These are phyloP conservation scores for Talaromyces nanjingensis DNA, from an alignment of 495 filamentous ascomycete genomes.

Conservation along the genomic window DNA sequence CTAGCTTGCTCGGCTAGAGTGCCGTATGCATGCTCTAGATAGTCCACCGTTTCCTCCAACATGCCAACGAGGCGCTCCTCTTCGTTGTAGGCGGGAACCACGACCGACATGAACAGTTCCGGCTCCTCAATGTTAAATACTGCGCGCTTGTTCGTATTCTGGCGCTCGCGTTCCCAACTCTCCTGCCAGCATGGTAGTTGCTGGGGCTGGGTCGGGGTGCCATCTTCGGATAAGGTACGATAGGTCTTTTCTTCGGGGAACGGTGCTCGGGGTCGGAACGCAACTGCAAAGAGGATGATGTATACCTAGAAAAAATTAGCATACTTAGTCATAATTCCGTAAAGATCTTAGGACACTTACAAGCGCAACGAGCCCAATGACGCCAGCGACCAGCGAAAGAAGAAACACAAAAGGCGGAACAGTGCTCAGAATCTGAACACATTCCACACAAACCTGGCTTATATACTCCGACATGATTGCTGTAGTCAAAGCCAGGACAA, in stretches of 20 bases:
- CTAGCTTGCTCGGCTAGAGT: conserved; percentile 23
- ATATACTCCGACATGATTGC: conserved; percentile 26
- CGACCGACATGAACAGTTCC: conserved; percentile 70
- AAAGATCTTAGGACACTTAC: conserved; percentile 17
- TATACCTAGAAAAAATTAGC: conserved; percentile 50
- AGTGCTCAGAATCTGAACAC: conserved; percentile 21
- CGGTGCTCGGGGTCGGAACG: conserved; percentile 70
- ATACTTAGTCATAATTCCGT: neutral
- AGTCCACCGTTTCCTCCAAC: conserved; percentile 84
- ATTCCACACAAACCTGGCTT: conserved; percentile 29
- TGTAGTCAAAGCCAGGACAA: neutral
- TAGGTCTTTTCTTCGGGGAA: conserved; percentile 81
- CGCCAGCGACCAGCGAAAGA: conserved; percentile 20
- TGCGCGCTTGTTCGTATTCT: conserved; percentile 30
- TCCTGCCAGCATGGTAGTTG: conserved; percentile 82
- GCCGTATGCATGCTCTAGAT: conserved; percentile 70
- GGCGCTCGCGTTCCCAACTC: conserved; percentile 46
- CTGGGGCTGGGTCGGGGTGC: conserved; percentile 49
- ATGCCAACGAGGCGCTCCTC: conserved; percentile 72
- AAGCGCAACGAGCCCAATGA: conserved; percentile 28
- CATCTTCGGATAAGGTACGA: conserved; percentile 61
- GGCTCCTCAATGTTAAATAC: conserved; percentile 40
- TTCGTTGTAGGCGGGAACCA: conserved; percentile 95
- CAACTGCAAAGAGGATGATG: conserved; percentile 60
- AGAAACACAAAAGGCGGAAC: conserved; percentile 28